phyloP scores from a whole-genome alignment of 2,329 filamentous ascomycete genomes.

The Aspergillus amoenus region DNA sequence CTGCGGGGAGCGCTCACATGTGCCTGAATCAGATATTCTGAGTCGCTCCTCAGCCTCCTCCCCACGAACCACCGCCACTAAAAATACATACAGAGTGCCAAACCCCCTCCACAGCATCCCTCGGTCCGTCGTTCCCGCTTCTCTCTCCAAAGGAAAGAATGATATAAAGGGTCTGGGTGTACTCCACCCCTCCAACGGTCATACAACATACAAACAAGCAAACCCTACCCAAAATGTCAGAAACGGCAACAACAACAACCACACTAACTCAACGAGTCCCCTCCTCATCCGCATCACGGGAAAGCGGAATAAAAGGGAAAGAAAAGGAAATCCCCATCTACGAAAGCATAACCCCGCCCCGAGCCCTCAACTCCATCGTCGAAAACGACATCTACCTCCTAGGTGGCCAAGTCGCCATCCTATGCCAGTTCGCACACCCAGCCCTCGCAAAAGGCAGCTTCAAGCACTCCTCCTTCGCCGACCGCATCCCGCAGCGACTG shows the following conservation, averaged over 20 bases:
- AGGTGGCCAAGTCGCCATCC: conserved; percentile 19
- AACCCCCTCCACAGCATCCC: too few relatives aligned
- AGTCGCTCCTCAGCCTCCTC: too few relatives aligned
- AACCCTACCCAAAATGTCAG: too few relatives aligned
- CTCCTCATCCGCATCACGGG: accelerated
- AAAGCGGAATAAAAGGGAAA: background rate
- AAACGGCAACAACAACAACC: background rate
- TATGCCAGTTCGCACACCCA: conserved; percentile 29
- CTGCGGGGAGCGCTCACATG: too few relatives aligned
- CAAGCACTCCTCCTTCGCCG: conserved; percentile 27
- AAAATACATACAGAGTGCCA: too few relatives aligned
- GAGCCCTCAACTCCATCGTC: background rate
- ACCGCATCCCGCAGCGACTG: conserved; percentile 24
- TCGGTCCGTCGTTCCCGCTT: too few relatives aligned
- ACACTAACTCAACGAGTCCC: background rate
- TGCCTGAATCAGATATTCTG: too few relatives aligned
- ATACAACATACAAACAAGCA: too few relatives aligned
- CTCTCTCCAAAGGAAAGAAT: too few relatives aligned
- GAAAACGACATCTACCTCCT: conserved; percentile 15
- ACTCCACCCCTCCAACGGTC: too few relatives aligned
- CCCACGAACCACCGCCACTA: too few relatives aligned
- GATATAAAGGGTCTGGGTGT: too few relatives aligned
- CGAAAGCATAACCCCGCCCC: conserved; percentile 7
- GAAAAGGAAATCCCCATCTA: conserved; percentile 2
- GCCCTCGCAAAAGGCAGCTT: conserved; percentile 25